Conservation (phyloP, 352 stramenopile genomes). For the Pythium vanterpoolii region DNA sequence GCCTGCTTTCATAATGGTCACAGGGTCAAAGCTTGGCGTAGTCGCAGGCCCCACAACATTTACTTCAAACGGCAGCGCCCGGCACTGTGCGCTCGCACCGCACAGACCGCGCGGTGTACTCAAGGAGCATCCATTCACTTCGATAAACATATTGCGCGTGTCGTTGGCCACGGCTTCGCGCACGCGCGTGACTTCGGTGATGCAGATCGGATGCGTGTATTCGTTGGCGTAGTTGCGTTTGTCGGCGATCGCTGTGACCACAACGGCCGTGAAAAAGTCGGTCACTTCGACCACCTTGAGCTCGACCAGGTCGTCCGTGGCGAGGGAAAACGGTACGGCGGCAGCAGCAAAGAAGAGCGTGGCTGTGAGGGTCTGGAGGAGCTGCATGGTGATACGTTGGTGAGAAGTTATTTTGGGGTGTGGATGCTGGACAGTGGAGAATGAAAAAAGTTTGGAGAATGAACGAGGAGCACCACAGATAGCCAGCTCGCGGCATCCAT, state of each 20-base stretch:
- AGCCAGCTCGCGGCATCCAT: too few relatives aligned
- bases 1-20: neutral
- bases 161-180: slow-evolving; percentile 9
- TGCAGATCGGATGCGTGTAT: slow-evolving; percentile 9
- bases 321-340: neutral
- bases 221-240: slow-evolving; percentile 8
- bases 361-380: neutral
- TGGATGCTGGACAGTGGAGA: neutral
- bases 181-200: slow-evolving; percentile 13
- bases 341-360: neutral
- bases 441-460: neutral
- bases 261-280: slow-evolving; percentile 7
- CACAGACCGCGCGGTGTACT: slow-evolving; percentile 1
- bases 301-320: neutral
- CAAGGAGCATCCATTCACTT: slow-evolving; percentile 13
- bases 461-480: too few relatives aligned
- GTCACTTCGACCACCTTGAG: neutral
- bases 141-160: slow-evolving; percentile 11
- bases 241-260: slow-evolving; percentile 9
- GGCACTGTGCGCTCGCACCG: neutral
- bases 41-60: slow-evolving; percentile 5
- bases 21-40: slow-evolving; percentile 6
- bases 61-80: slow-evolving; percentile 8
- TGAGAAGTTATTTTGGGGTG: neutral
- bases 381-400: neutral